Percentiles rank a stretch among this genome's conserved stretches.
phyloP scores from a whole-genome alignment of 192 early-diverging fungal genomes.

The Coemansia sp. region DNA sequence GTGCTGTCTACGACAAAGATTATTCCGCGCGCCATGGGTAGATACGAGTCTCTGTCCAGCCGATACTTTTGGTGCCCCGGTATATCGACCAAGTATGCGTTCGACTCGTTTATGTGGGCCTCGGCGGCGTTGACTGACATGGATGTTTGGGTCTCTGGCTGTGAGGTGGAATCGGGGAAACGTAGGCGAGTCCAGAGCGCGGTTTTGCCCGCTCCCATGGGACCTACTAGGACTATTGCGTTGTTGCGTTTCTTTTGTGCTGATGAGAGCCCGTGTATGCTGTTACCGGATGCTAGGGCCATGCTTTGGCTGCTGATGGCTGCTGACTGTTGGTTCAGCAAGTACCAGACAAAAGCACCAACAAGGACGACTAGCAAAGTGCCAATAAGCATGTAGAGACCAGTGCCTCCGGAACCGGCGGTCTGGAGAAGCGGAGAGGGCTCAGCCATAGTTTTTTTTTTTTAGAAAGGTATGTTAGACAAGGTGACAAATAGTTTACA shows the following conservation, averaged over 20 bases:
- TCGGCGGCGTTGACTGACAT: conserved; percentile 47
- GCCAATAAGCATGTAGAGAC: conserved; percentile 4
- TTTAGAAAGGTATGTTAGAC: background rate
- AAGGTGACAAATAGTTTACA: background rate
- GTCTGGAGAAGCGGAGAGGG: conserved; percentile 4
- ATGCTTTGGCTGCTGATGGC: conserved; percentile 42
- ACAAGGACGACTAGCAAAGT: conserved; percentile 8
- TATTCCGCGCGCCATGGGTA: conserved; percentile 68
- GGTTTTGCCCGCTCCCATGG: conserved; percentile 42
- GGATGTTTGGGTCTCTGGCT: conserved; percentile 43
- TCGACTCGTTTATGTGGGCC: conserved; percentile 17
- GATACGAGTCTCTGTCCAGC: conserved; percentile 72
- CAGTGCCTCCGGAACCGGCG: conserved; percentile 2
- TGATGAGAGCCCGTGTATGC: conserved; percentile 1
- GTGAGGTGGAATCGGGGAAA: conserved; percentile 21
- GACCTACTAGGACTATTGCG: conserved; percentile 41
- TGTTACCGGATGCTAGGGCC: conserved; percentile 34
- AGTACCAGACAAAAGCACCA: conserved; percentile 24
- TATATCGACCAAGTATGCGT: conserved; percentile 71
- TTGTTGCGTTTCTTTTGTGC: conserved; percentile 25
- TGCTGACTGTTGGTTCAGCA: conserved; percentile 42
- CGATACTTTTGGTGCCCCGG: conserved; percentile 88
- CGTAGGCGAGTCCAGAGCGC: conserved; percentile 49
- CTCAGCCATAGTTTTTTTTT: conserved; percentile 1
- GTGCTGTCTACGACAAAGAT: conserved; percentile 83